A percentile compares a stretch with the other conserved stretches of the same genome.
These are phyloP conservation scores for Retiboletus flavoniger DNA, from an alignment of 1,284 basidiomycete genomes.

Conservation along the genomic window DNA sequence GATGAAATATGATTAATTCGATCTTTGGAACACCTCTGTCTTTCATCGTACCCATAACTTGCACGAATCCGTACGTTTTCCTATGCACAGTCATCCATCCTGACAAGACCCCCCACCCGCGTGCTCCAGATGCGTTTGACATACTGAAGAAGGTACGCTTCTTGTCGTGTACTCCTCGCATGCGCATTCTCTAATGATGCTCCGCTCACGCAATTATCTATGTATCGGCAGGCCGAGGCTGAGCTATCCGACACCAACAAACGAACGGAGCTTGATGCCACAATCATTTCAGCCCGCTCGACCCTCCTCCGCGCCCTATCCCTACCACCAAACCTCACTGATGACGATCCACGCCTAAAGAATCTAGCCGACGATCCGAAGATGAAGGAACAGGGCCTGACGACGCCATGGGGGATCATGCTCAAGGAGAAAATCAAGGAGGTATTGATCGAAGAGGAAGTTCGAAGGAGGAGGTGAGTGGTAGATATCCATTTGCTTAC, in stretches of 20 bases:
- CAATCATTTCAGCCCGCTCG: slow-evolving; percentile 68
- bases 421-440: slow-evolving; percentile 71
- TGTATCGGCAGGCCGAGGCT: slow-evolving; percentile 61
- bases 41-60: slow-evolving; percentile 1
- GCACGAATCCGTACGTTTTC: slow-evolving; percentile 40
- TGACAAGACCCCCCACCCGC: slow-evolving; percentile 76
- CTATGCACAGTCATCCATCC: slow-evolving; percentile 75
- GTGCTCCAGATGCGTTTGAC: slow-evolving; percentile 82
- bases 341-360: slow-evolving; percentile 56
- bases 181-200: not conserved
- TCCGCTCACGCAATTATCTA: not conserved
- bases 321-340: slow-evolving; percentile 55
- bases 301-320: slow-evolving; percentile 58
- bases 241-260: slow-evolving; percentile 73
- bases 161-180: not conserved
- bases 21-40: not conserved
- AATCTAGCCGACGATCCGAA: slow-evolving; percentile 40
- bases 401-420: slow-evolving; percentile 61
- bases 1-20: slow-evolving; percentile 19
- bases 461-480: slow-evolving; percentile 72
- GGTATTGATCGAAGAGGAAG: slow-evolving; percentile 77
- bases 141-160: slow-evolving; percentile 74
- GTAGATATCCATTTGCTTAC: slow-evolving; percentile 1
- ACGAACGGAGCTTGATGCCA: slow-evolving; percentile 75
- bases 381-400: slow-evolving; percentile 34